A percentile compares a stretch with the other conserved stretches of the same genome.
phyloP scores from a whole-genome alignment of 1,284 basidiomycete species.

The Singerocomus inundabilis region DNA sequence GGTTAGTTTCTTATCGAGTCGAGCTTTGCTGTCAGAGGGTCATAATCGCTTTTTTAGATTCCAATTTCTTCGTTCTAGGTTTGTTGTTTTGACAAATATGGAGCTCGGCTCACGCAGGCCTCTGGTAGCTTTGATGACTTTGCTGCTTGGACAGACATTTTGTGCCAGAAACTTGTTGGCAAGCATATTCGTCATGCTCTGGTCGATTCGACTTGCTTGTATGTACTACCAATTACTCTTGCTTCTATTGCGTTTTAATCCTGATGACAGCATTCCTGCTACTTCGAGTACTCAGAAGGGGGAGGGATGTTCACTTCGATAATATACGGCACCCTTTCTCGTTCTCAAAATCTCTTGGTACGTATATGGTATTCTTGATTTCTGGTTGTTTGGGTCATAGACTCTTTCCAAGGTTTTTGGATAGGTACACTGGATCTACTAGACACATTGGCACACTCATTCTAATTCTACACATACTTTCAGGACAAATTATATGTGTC shows the following conservation, averaged over 20 bases:
- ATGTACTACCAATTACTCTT: neutral
- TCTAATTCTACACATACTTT: neutral
- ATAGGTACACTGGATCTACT: neutral
- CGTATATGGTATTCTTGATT: neutral
- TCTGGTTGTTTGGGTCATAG: neutral
- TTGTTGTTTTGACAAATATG: neutral
- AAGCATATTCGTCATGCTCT: constrained; percentile 47
- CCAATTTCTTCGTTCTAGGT: neutral
- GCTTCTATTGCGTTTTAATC: neutral
- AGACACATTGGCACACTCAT: neutral
- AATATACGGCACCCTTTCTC: constrained; percentile 53
- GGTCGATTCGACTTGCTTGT: constrained; percentile 44
- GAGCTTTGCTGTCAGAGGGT: neutral
- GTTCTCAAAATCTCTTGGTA: constrained; percentile 1
- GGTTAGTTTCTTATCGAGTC: constrained; percentile 35
- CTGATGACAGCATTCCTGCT: constrained; percentile 54
- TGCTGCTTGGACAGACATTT: constrained; percentile 42
- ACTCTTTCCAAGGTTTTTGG: neutral
- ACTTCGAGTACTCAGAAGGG: constrained; percentile 65
- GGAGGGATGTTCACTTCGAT: constrained; percentile 66
- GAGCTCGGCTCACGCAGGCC: neutral
- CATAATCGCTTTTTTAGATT: neutral
- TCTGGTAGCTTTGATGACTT: constrained; percentile 30
- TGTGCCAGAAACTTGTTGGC: constrained; percentile 46
- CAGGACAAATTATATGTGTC: constrained; percentile 1